Conservation (phyloP, 1,139 yeast species). For the Hansenula sp. region DNA sequence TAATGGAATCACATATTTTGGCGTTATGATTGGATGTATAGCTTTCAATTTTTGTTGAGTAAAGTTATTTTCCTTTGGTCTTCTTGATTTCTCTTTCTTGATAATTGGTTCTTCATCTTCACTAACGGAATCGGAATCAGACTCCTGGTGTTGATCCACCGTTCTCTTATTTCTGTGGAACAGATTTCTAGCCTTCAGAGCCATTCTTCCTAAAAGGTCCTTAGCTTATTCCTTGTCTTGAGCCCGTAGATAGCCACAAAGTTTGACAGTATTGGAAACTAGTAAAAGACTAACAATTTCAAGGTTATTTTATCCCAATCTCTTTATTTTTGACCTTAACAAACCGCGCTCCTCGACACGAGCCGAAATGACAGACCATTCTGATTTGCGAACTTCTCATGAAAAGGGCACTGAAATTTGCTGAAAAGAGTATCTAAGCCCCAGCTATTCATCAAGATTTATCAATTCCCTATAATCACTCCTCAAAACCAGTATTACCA, state of each 20-base stretch:
- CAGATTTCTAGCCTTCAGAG: slow-evolving; percentile 20
- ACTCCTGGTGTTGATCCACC: slow-evolving; percentile 22
- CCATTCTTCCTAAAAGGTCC: too few relatives aligned
- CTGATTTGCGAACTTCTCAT: too few relatives aligned
- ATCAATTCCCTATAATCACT: too few relatives aligned
- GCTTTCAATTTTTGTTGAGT: slow-evolving; percentile 61
- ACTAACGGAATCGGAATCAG: slow-evolving; percentile 35
- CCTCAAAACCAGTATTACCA: too few relatives aligned
- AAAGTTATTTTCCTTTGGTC: slow-evolving; percentile 54
- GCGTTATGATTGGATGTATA: slow-evolving; percentile 79
- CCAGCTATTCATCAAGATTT: too few relatives aligned
- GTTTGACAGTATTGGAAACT: too few relatives aligned
- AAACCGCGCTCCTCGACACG: not conserved
- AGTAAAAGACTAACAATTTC: too few relatives aligned
- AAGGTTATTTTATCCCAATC: too few relatives aligned
- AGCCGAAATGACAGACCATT: not conserved
- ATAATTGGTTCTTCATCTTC: slow-evolving; percentile 30
- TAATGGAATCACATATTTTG: slow-evolving; percentile 81
- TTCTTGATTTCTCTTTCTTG: slow-evolving; percentile 32
- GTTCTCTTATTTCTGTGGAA: slow-evolving; percentile 15
- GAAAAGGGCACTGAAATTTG: too few relatives aligned
- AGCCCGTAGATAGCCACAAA: too few relatives aligned
- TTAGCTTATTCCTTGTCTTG: too few relatives aligned
- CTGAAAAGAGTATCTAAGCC: too few relatives aligned
- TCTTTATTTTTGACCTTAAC: not conserved